phyloP scores from a whole-genome alignment of 2,329 filamentous ascomycete genomes.

The Botrytis byssoidea region DNA sequence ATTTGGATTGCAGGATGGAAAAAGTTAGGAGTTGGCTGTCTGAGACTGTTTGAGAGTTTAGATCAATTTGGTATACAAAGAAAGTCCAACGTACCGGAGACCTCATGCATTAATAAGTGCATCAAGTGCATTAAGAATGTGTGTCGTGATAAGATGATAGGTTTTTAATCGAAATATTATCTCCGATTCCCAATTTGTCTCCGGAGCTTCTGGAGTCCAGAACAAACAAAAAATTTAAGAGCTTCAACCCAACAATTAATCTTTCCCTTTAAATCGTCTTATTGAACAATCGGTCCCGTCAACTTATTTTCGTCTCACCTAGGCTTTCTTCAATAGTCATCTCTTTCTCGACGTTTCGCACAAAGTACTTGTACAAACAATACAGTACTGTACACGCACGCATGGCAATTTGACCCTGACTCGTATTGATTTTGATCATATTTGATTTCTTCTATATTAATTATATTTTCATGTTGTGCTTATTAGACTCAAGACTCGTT shows the following conservation, averaged over 20 bases:
- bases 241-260: not conserved
- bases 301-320: not conserved
- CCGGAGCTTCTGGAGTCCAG: conserved; percentile 7
- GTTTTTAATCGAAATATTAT: not conserved
- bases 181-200: conserved; percentile 7
- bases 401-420: not conserved
- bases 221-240: not conserved
- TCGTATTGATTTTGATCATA: not conserved
- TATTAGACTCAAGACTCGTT: conserved; percentile 38
- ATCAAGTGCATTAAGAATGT: not conserved
- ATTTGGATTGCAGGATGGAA: not conserved
- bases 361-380: not conserved
- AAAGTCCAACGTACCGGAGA: not conserved
- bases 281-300: no score
- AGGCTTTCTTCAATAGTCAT: no score
- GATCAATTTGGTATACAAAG: not conserved
- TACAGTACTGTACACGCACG: not conserved
- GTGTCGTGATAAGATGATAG: not conserved
- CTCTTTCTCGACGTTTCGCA: not conserved
- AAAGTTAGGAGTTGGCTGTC: not conserved
- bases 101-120: not conserved
- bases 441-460: not conserved
- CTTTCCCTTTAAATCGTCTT: not conserved
- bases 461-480: conserved; percentile 28
- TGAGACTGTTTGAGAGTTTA: not conserved